Base-by-base conservation (phyloP, 495 filamentous ascomycete species). In the Mycothermus thermophilus region DNA sequence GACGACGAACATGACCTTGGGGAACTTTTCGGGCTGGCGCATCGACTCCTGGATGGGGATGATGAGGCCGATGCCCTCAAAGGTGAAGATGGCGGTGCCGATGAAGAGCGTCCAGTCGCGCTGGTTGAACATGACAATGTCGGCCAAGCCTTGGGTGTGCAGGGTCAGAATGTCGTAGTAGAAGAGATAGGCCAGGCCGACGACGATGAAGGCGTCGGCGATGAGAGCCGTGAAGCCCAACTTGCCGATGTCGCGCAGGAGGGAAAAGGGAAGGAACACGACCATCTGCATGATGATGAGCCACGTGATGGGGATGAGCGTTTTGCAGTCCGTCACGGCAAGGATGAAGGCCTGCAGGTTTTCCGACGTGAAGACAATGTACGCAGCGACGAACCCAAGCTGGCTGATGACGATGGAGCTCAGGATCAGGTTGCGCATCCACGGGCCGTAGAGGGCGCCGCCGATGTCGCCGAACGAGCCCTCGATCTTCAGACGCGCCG, bases 21-120 rank as follows among this genome's bases (percentile, higher is more conserved):
- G 83, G 51, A 97, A 95, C 48, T 92, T 84, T 33, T 75, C 66
- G 1, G 84, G 90, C 30, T 82, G 64, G 50, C 74, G 79, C 90
- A 97, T 97, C 2, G 86, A 90, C 50, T 90, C 83, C 58, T 97
- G 92, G 38, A 97, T 96, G 3, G 90, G 90, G 38, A 97, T 94
- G 58, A 97, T 93, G n/a, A 97, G 71, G 13, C 90, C 90, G 43
- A 97, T 86, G 13, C 90, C 90, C 51, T 97, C 90, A 44, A 94
- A 97, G 4, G 90, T 97, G 64, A 97, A 97, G 45, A 97, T 95
- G 13, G 90, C 92, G 6, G 90, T 96, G 44, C 90, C 90, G 47
- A 97, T 95, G 56, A 96, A 94, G 22, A 96, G 72, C 0, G 87
- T 93, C 90, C 90, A 97, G 47, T 80, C 74, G 14, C 76, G 68